Base-by-base conservation (phyloP, 768 basidiomycete species). In the Hygrophorus pudorinus region DNA sequence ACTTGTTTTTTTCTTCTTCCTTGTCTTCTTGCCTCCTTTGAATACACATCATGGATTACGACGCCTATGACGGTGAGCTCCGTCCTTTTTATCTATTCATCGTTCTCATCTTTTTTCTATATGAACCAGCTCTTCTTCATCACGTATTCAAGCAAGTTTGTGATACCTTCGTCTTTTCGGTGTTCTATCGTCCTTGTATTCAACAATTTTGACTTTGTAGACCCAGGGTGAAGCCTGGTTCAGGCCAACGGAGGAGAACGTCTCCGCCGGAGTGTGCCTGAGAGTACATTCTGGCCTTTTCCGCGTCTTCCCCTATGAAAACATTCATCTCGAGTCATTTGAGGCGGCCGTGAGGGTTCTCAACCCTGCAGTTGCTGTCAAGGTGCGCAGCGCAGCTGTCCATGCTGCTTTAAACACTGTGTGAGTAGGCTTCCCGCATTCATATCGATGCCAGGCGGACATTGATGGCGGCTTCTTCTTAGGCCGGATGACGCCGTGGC, bases 181-280 rank as follows among this genome's bases (percentile, higher is more conserved):
- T 17, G 17, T n/a, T n/a, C 33, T 35, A 35, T 24, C 24, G 24
- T 7, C 24, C 24, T 24, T 7, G 24, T 24, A 35, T 9, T 17
- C 33, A 35, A 13, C 13, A 35, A 13, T 35, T 17, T 17, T 17
- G n/a, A 35, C 33, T n/a, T 20, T 13, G 5, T 44, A 86, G 82
- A 87, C 85, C 1, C 82, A 85, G 56, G 78, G 80, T 2, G 84
- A 86, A 47, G 80, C 85, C 5, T 88, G 85, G 85, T 87, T 88
- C 62, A 88, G 86, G 54, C 85, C 85, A 3, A 76, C 84, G 0
- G 81, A 85, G 53, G 85, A 89, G 61, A 87, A 85, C 55, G 65
- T 86, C 41, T 77, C 82, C 46, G 81, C 80, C 0, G 85, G 85
- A 38, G 84, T 89, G 50, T 87, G 83, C 55, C 61, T 89, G 16